Base-by-base conservation (phyloP, 306 rosid genomes). In the Astragalus glycyphyllos region DNA sequence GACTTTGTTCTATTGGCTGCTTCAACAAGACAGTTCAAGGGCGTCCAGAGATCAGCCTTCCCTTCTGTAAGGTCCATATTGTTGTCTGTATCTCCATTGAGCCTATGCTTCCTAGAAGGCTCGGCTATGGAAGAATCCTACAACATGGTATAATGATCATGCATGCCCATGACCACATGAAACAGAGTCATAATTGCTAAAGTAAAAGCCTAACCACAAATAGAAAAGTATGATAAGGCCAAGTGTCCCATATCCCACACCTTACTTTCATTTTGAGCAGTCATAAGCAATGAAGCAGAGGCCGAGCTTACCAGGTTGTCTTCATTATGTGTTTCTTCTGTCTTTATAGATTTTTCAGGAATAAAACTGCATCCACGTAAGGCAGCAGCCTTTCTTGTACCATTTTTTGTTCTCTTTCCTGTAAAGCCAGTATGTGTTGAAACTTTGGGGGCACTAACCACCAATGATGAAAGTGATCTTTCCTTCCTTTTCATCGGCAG, bases 1-100 rank as follows among this genome's bases (percentile, higher is more conserved):
- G 92, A 86, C 84, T 91, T 94, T 48, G 99, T 94, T 76, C 99
- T 81, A 77, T 94, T 94, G 55, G 99, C 99, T 50, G 92, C 97
- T 83, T 94, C 99, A 51, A 94, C 96, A 37, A 94, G 97, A 81
- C 99, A 94, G 85, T 89, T 89, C 82, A 94, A 88, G 7, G 99
- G 99, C 11, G 95, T 94, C 99, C 99, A 94, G 63, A 94, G 87
- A 84, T 94, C 99, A 41, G 72, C 87, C 82, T 94, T 94, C 45
- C 96, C 97, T 69, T 94, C 97, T 50, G 42, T 63, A 59, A 71
- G 73, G 65, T 85, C 93, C 32, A 68, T 78, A 54, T 74, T 70
- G 63, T 77, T 75, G 60, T 84, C 81, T 10, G 32, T 44, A 50
- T 81, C 85, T 76, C 70, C 83, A 46, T 59, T 75, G 65, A 63